Base-by-base conservation (phyloP, 306 rosid species). In the Psophocarpus tetragonolobus region DNA sequence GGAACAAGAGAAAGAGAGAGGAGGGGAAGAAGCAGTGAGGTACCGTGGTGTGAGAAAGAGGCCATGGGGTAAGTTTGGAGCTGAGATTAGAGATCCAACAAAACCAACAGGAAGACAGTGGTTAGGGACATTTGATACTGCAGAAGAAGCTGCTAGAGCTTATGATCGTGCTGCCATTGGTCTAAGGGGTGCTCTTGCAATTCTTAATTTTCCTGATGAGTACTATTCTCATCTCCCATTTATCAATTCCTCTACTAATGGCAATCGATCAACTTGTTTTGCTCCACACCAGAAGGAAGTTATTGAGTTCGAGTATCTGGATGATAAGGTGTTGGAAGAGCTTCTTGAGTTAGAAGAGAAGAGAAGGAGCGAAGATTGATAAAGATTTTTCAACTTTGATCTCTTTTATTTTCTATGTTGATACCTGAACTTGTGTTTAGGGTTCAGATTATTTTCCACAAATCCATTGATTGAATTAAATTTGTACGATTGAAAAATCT, bases 1-100 rank as follows among this genome's bases (percentile, higher is more conserved):
- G n/a, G n/a, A n/a, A n/a, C n/a, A n/a, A 66, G 68, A 73, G 84
- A 85, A 88, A n/a, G 81, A 73, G 13, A 82, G 71, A 39, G 23
- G 65, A 81, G 77, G 29, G 18, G 47, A 36, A 5, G 89, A 86
- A 76, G 85, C 75, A 53, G 87, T 76, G 72, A 83, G 38, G 57
- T 91, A 81, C 69, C 87, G 93, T 0, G 96, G 96, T 0, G 96
- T 89, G 15, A 83, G 96, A 18, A 68, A 47, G 68, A 68, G 96
- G 79, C 96, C 96, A 1, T 91, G 91, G 96, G 96, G 96, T 41
- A 91, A 91, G 77, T 91, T 65, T 41, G 96, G 93, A 1, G 87
- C 91, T 5, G 93, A 91, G 82, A 91, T 91, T 32, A 77, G 96
- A 53, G 96, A 91, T 20, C 90, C 91, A 0, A 36, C 90, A 5